phyloP scores from a whole-genome alignment of 1,139 yeast genomes.

The Geotrichum carabidarum region DNA sequence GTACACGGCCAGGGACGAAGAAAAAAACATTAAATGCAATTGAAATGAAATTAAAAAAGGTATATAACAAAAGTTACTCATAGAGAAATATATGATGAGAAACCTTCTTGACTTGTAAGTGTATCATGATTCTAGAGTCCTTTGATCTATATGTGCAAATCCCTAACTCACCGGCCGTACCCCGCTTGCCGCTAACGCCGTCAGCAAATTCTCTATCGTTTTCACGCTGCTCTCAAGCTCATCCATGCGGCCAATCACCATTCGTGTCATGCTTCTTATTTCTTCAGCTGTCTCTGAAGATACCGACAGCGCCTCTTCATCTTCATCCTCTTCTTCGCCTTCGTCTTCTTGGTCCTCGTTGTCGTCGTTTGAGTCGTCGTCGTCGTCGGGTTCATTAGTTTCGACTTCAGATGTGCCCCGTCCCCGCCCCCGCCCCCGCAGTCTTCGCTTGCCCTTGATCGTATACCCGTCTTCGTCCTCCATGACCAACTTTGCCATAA shows the following conservation, averaged over 20 bases:
- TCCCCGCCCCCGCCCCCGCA: not conserved
- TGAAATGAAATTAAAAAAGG: too few species aligned
- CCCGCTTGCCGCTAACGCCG: not conserved
- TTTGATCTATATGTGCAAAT: too few species aligned
- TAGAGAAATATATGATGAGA: too few species aligned
- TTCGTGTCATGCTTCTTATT: constrained; percentile 20
- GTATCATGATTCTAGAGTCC: too few species aligned
- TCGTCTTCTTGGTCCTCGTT: constrained; percentile 12
- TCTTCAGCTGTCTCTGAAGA: constrained; percentile 8
- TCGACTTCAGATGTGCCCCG: not conserved
- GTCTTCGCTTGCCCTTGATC: not conserved
- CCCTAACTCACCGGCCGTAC: too few species aligned
- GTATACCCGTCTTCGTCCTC: not conserved
- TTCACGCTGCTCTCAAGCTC: constrained; percentile 23
- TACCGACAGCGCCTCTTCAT: constrained; percentile 14
- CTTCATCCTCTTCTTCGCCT: constrained; percentile 21
- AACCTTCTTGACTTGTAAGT: too few species aligned
- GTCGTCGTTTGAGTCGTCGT: not conserved
- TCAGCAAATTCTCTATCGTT: constrained; percentile 22
- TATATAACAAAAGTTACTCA: too few species aligned
- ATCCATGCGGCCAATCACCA: constrained; percentile 24
- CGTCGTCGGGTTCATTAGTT: not conserved
- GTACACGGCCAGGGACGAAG: too few species aligned
- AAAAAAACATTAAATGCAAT: too few species aligned
- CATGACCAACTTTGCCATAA: not conserved